These are phyloP conservation scores for Barnettozyma hawaiiensis DNA, from an alignment of 1,139 yeast genomes.

Conservation along the genomic window DNA sequence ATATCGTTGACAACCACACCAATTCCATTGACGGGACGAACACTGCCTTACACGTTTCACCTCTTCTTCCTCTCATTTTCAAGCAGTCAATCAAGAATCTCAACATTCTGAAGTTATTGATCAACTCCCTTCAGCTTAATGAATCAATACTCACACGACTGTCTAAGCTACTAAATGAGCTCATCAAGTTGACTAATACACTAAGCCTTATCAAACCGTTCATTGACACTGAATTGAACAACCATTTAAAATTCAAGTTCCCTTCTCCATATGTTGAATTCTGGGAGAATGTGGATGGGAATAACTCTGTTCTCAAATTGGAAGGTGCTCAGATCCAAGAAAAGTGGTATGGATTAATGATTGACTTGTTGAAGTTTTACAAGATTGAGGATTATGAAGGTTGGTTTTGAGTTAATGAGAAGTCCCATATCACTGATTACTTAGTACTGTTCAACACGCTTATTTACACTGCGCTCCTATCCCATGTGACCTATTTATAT, in stretches of 20 bases:
- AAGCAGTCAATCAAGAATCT: slow-evolving; percentile 24
- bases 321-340: slow-evolving; percentile 8
- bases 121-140: slow-evolving; percentile 25
- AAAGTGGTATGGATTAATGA: slow-evolving; percentile 23
- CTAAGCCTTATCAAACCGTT: slow-evolving; percentile 26
- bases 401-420: slow-evolving; percentile 21
- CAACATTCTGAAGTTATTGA: slow-evolving; percentile 23
- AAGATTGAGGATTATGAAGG: slow-evolving; percentile 26
- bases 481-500: no score
- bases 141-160: slow-evolving; percentile 20
- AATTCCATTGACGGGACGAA: slow-evolving; percentile 18
- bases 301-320: not conserved
- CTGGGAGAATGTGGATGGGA: slow-evolving; percentile 18
- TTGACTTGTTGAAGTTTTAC: slow-evolving; percentile 18
- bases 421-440: not conserved
- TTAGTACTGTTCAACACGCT: not conserved
- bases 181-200: slow-evolving; percentile 23
- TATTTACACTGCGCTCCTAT: no score
- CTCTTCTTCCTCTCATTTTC: slow-evolving; percentile 25
- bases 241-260: slow-evolving; percentile 23
- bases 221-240: slow-evolving; percentile 22
- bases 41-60: slow-evolving; percentile 17
- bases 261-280: slow-evolving; percentile 18
- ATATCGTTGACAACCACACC: slow-evolving; percentile 18
- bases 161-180: slow-evolving; percentile 25